Conservation (phyloP, 2,329 filamentous ascomycete species). For the Eutypella sp. region DNA sequence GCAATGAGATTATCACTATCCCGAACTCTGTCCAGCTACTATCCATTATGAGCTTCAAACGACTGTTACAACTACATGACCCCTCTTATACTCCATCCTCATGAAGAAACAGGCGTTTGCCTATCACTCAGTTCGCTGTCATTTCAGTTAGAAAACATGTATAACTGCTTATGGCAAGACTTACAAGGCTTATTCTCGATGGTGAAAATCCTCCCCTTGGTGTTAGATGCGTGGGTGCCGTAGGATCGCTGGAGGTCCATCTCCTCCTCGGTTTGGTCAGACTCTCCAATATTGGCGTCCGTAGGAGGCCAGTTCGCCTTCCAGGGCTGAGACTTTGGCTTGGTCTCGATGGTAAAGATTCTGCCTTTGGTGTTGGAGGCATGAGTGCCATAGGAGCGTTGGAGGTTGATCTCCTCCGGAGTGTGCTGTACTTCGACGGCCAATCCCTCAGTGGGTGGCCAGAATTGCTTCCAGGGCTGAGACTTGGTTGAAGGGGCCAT, state of each 20-base stretch:
- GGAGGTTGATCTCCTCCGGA: slow-evolving; percentile 6
- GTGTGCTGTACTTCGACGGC: slow-evolving; percentile 1
- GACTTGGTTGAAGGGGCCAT: slow-evolving; percentile 9
- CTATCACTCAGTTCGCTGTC: background rate
- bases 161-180: background rate
- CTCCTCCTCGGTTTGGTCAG: slow-evolving; percentile 5
- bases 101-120: background rate
- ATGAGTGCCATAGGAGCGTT: slow-evolving; percentile 13
- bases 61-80: background rate
- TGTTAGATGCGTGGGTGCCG: slow-evolving; percentile 15
- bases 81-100: background rate
- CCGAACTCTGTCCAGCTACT: background rate
- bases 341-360: slow-evolving; percentile 6
- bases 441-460: background rate
- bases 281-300: background rate
- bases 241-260: slow-evolving; percentile 10
- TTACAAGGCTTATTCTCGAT: slow-evolving; percentile 3
- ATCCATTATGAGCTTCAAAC: background rate
- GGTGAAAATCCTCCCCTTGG: slow-evolving; percentile 12
- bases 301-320: background rate
- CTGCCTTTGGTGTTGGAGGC: slow-evolving; percentile 16
- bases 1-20: background rate
- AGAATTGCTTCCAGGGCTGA: slow-evolving; percentile 1
- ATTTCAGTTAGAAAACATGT: background rate
- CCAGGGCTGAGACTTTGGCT: slow-evolving; percentile 4